A percentile compares a stretch with the other conserved stretches of the same genome.
Conservation (phyloP, 2,329 filamentous ascomycete genomes). For the Trichoderma polysporum region DNA sequence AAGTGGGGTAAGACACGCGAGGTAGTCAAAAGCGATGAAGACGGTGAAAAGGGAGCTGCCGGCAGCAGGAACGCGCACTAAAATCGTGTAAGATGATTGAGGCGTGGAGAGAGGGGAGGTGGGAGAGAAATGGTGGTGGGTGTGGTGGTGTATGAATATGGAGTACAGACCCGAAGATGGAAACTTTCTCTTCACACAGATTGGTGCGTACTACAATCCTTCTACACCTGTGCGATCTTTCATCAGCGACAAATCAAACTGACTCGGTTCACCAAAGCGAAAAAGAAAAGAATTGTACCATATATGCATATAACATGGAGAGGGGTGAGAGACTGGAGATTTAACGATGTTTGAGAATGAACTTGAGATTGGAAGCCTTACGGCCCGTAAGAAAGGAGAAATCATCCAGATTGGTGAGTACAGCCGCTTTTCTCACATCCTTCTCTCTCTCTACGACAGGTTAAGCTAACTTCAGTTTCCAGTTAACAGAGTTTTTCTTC, state of each 20-base stretch:
- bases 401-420: background rate
- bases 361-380: background rate
- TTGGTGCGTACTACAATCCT: background rate
- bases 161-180: background rate
- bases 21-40: conserved; percentile 33
- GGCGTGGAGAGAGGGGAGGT: background rate
- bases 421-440: no score
- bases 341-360: no score
- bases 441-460: background rate
- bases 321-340: background rate
- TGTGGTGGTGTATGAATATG: background rate
- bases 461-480: background rate
- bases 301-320: background rate
- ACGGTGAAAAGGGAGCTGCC: conserved; percentile 29
- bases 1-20: conserved; percentile 48
- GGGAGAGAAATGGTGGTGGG: background rate
- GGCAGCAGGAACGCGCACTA: conserved; percentile 29
- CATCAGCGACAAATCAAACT: background rate
- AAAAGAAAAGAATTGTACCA: background rate
- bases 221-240: no score
- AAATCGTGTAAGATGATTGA: background rate
- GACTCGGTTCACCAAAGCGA: background rate
- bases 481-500: background rate
- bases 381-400: background rate
- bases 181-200: background rate